phyloP scores from a whole-genome alignment of 345 rosid species.

The Syzygium aqueum region DNA sequence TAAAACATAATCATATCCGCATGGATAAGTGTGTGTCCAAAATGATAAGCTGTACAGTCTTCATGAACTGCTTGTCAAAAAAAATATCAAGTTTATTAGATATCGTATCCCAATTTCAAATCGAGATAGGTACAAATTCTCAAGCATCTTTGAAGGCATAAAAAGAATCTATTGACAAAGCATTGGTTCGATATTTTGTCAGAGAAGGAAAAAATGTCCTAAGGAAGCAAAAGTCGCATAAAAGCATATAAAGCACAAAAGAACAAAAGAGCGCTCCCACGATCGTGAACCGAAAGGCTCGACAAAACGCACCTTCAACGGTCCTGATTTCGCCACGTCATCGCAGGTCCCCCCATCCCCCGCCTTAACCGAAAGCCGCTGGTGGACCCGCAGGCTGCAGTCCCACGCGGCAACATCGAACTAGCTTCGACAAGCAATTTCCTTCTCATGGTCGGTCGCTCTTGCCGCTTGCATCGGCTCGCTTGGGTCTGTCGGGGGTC shows the following conservation, averaged over 20 bases:
- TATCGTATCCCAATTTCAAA: not conserved
- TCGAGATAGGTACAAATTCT: not conserved
- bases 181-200: not conserved
- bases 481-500: rapidly evolving
- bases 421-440: not conserved
- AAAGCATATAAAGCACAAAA: not conserved
- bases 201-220: not conserved
- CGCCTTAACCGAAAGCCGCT: not conserved
- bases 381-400: not conserved
- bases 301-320: not conserved
- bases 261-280: not conserved
- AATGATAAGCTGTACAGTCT: too few species aligned
- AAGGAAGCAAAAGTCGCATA: not conserved
- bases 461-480: rapidly evolving
- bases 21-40: rapidly evolving
- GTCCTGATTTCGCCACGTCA: not conserved
- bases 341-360: not conserved
- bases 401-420: not conserved
- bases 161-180: not conserved
- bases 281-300: not conserved
- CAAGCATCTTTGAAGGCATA: not conserved
- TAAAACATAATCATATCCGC: rapidly evolving
- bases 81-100: rapidly evolving
- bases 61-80: too few species aligned
- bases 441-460: rapidly evolving